Evolutionary conservation across 2,329 filamentous ascomycete species (phyloP).

Genomic region (Delphinella strobiligena): DNA sequence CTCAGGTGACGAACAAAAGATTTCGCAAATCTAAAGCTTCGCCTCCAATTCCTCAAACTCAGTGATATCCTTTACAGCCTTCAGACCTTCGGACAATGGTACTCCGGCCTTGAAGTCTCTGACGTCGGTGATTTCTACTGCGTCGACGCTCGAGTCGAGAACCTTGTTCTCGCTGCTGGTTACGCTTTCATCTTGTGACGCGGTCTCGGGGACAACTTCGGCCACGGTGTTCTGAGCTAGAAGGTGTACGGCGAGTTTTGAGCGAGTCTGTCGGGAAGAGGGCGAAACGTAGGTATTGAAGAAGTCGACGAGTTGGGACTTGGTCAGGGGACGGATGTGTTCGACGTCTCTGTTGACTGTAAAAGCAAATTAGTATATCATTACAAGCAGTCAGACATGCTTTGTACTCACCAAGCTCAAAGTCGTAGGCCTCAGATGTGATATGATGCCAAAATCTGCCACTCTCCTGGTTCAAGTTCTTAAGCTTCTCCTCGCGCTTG

Average conservation of each 20-base stretch:
- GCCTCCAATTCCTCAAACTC: constrained; percentile 78
- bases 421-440: constrained; percentile 76
- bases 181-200: constrained; percentile 16
- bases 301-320: constrained; percentile 68
- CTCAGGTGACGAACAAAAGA: no score
- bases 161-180: constrained; percentile 9
- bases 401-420: constrained; percentile 57
- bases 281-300: constrained; percentile 67
- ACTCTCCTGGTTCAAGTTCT: constrained; percentile 81
- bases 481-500: constrained; percentile 78
- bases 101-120: constrained; percentile 68
- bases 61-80: constrained; percentile 60
- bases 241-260: constrained; percentile 78
- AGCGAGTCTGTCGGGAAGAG: constrained; percentile 50
- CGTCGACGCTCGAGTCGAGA: constrained; percentile 15
- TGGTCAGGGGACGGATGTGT: constrained; percentile 61
- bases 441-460: constrained; percentile 77
- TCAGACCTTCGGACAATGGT: constrained; percentile 58
- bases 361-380: constrained; percentile 5
- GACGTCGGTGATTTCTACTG: constrained; percentile 63
- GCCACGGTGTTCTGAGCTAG: constrained; percentile 48
- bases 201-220: constrained; percentile 22
- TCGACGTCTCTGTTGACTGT: constrained; percentile 65
- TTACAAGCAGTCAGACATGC: neutral
- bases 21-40: constrained; percentile 48